These are phyloP conservation scores for Boletus vinaceobasis DNA, from an alignment of 768 basidiomycete species.

Conservation along the genomic window DNA sequence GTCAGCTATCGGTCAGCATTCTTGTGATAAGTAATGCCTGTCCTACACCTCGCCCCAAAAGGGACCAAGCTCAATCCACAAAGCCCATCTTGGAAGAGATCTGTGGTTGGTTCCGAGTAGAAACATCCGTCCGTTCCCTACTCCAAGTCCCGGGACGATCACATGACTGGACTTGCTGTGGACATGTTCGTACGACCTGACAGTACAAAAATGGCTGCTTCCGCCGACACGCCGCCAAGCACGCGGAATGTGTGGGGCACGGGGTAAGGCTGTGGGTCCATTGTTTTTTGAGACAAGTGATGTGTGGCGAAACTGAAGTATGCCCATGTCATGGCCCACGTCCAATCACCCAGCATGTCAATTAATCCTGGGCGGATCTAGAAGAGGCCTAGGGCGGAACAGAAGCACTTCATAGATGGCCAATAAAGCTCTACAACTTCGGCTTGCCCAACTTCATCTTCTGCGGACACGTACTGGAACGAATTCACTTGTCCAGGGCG, in stretches of 20 bases:
- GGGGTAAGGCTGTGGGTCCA: constrained; percentile 25
- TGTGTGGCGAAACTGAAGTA: constrained; percentile 4
- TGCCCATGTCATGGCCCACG: not conserved
- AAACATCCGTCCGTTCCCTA: not conserved
- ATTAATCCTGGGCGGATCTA: constrained; percentile 21
- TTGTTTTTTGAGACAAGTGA: not conserved
- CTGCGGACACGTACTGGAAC: not conserved
- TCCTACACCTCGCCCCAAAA: constrained; percentile 2
- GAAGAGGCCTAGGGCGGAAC: constrained; percentile 7
- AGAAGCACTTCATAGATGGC: constrained; percentile 5
- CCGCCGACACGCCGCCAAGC: constrained; percentile 17
- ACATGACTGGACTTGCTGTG: constrained; percentile 11
- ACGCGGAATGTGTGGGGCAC: constrained; percentile 19
- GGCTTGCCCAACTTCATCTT: not conserved
- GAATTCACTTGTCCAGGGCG: not conserved
- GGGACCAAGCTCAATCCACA: constrained; percentile 2
- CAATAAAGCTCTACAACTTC: not conserved
- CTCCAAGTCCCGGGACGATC: not conserved
- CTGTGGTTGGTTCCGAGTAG: constrained; percentile 1
- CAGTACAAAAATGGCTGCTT: constrained; percentile 25
- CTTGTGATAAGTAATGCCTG: not conserved
- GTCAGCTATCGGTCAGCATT: no score
- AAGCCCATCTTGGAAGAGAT: not conserved
- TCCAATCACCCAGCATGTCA: not conserved
- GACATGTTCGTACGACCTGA: constrained; percentile 7